These are phyloP conservation scores for Amauroascus verrucosus DNA, from an alignment of 2,329 filamentous ascomycete genomes.

Conservation along the genomic window DNA sequence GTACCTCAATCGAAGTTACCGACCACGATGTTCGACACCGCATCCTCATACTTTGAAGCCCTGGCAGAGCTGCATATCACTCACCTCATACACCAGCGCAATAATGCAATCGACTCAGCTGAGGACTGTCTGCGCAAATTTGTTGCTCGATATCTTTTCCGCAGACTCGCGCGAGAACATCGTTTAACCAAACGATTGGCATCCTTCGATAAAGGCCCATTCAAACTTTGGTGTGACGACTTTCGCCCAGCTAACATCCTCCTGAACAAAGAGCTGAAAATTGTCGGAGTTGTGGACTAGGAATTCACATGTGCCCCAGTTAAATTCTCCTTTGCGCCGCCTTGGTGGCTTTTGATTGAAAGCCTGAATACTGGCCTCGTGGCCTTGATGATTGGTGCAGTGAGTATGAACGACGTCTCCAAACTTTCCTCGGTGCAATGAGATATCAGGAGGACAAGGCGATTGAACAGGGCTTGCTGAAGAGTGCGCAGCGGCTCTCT, in stretches of 20 bases:
- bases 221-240: conserved; percentile 23
- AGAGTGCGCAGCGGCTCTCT: conserved; percentile 16
- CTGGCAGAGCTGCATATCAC: conserved; percentile 14
- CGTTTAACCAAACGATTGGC: conserved; percentile 16
- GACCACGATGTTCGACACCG: conserved; percentile 11
- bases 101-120: conserved; percentile 29
- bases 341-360: conserved; percentile 22
- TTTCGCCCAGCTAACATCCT: conserved; percentile 23
- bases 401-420: conserved; percentile 21
- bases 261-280: conserved; percentile 17
- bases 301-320: conserved; percentile 22
- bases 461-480: conserved; percentile 13
- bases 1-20: conserved; percentile 17
- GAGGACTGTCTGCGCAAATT: conserved; percentile 38
- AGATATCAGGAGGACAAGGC: conserved; percentile 18
- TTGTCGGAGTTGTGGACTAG: conserved; percentile 23
- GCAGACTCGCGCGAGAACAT: conserved; percentile 22
- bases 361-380: conserved; percentile 19
- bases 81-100: conserved; percentile 35
- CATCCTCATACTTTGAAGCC: conserved; percentile 12
- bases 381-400: conserved; percentile 20
- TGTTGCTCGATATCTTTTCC: conserved; percentile 36
- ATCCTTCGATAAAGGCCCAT: conserved; percentile 16
- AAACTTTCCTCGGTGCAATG: conserved; percentile 21
- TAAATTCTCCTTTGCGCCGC: conserved; percentile 19